These are phyloP conservation scores for Ceratocystis papillata DNA, from an alignment of 2,329 filamentous ascomycete genomes.

Conservation along the genomic window DNA sequence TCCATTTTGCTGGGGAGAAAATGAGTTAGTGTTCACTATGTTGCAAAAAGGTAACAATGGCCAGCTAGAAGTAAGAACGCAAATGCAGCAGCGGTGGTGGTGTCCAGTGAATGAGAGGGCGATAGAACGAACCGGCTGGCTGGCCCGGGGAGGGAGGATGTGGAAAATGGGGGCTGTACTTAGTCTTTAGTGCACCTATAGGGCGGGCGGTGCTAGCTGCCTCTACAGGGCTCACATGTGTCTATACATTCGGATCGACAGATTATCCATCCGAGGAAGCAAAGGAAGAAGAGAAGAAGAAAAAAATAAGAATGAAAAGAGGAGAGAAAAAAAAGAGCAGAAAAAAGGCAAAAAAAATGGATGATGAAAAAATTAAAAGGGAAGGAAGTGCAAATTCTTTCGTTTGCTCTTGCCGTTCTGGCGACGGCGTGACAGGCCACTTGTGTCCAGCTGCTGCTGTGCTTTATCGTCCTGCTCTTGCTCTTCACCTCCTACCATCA, in stretches of 20 bases:
- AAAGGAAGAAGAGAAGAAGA: conserved; percentile 3
- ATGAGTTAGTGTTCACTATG: not conserved
- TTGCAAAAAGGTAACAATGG: too few relatives aligned
- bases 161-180: too few relatives aligned
- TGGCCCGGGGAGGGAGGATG: too few relatives aligned
- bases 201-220: too few relatives aligned
- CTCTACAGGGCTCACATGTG: not conserved
- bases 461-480: not conserved
- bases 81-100: too few relatives aligned
- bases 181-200: too few relatives aligned
- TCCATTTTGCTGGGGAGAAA: not conserved
- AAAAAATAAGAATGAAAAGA: not conserved
- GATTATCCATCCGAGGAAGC: not conserved
- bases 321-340: not conserved
- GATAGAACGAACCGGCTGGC: too few relatives aligned
- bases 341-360: not conserved
- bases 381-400: not conserved
- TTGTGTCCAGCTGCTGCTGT: not conserved
- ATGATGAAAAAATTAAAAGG: not conserved
- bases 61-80: too few relatives aligned
- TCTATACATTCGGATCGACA: conserved; percentile 8
- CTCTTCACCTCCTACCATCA: not conserved
- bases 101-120: too few relatives aligned
- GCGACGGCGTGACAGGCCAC: not conserved
- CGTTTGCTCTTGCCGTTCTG: not conserved